A percentile compares a stretch with the other conserved stretches of the same genome.
Evolutionary conservation across 805 yeast species (phyloP).

Genomic region (Candida nitratophila): DNA sequence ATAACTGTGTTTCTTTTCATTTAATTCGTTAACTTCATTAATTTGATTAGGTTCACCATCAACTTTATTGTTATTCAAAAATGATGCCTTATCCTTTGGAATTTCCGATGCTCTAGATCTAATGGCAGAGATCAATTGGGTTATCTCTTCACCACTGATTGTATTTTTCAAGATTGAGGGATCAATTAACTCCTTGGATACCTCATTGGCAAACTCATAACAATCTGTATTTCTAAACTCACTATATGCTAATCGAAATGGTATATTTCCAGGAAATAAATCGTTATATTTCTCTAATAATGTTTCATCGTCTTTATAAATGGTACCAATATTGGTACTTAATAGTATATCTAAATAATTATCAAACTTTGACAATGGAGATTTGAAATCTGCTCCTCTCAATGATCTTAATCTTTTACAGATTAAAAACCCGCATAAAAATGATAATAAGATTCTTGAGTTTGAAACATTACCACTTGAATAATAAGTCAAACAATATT

Average conservation of each 20-base stretch:
- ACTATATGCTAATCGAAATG: conserved; percentile 5
- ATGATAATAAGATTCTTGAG: conserved; percentile 18
- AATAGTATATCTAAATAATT: conserved; percentile 27
- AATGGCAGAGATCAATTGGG: conserved; percentile 33
- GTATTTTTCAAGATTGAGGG: neutral
- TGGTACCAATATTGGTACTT: conserved; percentile 25
- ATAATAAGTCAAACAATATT: conserved; percentile 10
- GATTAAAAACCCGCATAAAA: conserved; percentile 15
- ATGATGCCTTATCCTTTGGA: conserved; percentile 31
- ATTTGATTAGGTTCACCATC: conserved; percentile 2
- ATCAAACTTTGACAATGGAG: conserved; percentile 19
- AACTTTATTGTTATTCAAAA: neutral
- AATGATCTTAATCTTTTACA: conserved; percentile 4
- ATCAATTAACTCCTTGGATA: neutral
- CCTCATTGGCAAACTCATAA: conserved; percentile 9
- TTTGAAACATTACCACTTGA: conserved; percentile 14
- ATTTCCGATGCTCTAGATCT: conserved; percentile 59
- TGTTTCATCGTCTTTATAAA: conserved; percentile 19
- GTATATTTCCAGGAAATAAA: conserved; percentile 11
- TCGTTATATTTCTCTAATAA: conserved; percentile 16
- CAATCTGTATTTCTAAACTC: conserved; percentile 3
- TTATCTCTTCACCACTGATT: conserved; percentile 8
- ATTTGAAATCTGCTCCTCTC: neutral
- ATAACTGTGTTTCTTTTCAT: conserved; percentile 4
- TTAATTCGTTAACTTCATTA: too few species aligned